Base-by-base conservation (phyloP, 495 filamentous ascomycete species). In the Pyrenopolyporus hunteri region DNA sequence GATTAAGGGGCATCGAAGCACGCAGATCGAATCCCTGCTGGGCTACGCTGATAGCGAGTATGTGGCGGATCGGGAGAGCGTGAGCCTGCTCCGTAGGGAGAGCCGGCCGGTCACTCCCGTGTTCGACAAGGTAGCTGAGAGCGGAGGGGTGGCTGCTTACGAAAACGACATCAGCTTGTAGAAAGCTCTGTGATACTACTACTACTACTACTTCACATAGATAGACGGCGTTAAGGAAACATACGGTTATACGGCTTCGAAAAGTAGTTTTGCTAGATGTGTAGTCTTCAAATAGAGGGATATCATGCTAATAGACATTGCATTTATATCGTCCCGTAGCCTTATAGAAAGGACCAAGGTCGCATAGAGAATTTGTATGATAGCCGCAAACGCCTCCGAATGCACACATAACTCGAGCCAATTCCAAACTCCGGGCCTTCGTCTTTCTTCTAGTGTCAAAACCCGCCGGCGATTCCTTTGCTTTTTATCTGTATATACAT, bases 21-120 rank as follows among this genome's bases (percentile, higher is more conserved):
- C 78, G 1, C 87, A 94, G 69, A 96, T 98, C 55, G 80, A 85
- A 36, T 76, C 81, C 0, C 62, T 93, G 23, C 70, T 98, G 29
- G 94, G 94, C 3, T 98, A 96, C 78, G 87, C 92, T 23, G 93
- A 97, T 67, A 92, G 89, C 56, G 92, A 97, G 74, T 97, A 98
- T 79, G 89, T 98, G 36, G 93, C 93, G 6, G 77, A 92, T 63
- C 81, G 92, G 53, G 91, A 95, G 73, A 95, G 93, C 65, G 88
- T 97, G 32, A 89, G 91, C 13, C 87, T 96, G 55, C 87, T 91
- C 35, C 66, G 53, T 14, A 56, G 59, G 32, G 73, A 76, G 44
- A 78, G 75, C 42, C 58, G 76, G 46, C 73, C 78, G 13, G 72
- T 61, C 2, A 78, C 74, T 47, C 79, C 78, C 9, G 68, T 69